These are phyloP conservation scores for Verticillium nonalfalfae DNA, from an alignment of 2,329 filamentous ascomycete species.

Conservation along the genomic window DNA sequence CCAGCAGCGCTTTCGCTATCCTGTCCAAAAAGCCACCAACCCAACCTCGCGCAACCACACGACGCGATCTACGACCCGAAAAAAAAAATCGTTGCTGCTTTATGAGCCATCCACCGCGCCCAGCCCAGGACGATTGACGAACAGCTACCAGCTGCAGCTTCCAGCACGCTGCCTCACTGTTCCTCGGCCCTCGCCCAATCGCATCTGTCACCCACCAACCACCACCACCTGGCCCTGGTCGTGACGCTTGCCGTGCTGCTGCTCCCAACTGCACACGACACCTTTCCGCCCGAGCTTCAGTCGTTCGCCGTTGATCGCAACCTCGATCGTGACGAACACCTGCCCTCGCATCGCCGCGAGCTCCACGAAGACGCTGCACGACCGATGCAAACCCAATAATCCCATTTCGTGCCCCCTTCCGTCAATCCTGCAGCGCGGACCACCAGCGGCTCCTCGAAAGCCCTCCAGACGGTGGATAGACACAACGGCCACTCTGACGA, in stretches of 20 bases:
- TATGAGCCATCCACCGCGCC: background rate
- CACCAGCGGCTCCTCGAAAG: background rate
- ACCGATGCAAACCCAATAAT: background rate
- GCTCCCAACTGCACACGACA: background rate
- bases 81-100: background rate
- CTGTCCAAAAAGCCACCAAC: background rate
- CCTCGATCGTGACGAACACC: background rate
- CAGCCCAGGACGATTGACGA: background rate
- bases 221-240: background rate
- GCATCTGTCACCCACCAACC: background rate
- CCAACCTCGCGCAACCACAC: background rate
- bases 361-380: background rate
- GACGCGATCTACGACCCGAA: background rate
- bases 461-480: background rate
- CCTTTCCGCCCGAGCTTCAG: background rate
- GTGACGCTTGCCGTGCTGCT: background rate
- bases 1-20: background rate
- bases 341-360: background rate
- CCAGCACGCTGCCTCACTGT: background rate
- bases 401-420: background rate
- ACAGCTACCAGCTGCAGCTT: background rate
- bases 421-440: background rate
- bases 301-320: background rate
- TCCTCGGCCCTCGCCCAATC: background rate
- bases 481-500: background rate